Evolutionary conservation across 1,139 yeast genomes (phyloP).

Genomic region (Candida tropicalis): DNA sequence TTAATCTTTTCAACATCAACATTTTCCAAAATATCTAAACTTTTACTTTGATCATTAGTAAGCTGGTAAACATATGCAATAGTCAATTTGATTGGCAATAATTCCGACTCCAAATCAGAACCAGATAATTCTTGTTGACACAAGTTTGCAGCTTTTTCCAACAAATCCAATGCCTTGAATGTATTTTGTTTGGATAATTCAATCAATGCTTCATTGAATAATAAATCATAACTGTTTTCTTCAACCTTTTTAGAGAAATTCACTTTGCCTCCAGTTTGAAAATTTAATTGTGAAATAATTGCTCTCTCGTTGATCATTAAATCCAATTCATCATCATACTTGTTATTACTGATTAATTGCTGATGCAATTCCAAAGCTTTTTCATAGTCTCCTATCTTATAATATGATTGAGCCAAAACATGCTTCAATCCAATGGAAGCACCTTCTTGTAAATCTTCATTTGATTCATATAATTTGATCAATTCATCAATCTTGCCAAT

Average conservation of each 20-base stretch:
- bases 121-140: slow-evolving; percentile 39
- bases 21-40: slow-evolving; percentile 38
- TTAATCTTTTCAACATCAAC: slow-evolving; percentile 25
- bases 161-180: slow-evolving; percentile 44
- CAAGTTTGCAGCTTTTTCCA: slow-evolving; percentile 53
- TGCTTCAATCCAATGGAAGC: slow-evolving; percentile 58
- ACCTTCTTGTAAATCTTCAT: slow-evolving; percentile 21
- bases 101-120: slow-evolving; percentile 47
- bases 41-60: slow-evolving; percentile 44
- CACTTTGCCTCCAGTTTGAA: slow-evolving; percentile 13
- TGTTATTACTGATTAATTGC: slow-evolving; percentile 45
- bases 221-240: slow-evolving; percentile 35
- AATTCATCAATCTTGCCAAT: slow-evolving; percentile 50
- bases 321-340: slow-evolving; percentile 51
- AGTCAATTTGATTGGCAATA: slow-evolving; percentile 69
- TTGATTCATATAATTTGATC: slow-evolving; percentile 36
- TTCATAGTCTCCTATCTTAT: slow-evolving; percentile 61
- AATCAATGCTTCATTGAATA: slow-evolving; percentile 70
- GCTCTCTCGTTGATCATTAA: slow-evolving; percentile 72
- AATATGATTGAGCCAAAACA: slow-evolving; percentile 80
- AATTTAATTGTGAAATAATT: slow-evolving; percentile 56
- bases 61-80: slow-evolving; percentile 64
- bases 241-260: slow-evolving; percentile 10
- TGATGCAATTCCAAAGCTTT: slow-evolving; percentile 61
- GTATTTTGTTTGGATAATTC: slow-evolving; percentile 48